These are phyloP conservation scores for Phascolomyces articulosus DNA, from an alignment of 371 early-diverging fungal genomes.

Conservation along the genomic window DNA sequence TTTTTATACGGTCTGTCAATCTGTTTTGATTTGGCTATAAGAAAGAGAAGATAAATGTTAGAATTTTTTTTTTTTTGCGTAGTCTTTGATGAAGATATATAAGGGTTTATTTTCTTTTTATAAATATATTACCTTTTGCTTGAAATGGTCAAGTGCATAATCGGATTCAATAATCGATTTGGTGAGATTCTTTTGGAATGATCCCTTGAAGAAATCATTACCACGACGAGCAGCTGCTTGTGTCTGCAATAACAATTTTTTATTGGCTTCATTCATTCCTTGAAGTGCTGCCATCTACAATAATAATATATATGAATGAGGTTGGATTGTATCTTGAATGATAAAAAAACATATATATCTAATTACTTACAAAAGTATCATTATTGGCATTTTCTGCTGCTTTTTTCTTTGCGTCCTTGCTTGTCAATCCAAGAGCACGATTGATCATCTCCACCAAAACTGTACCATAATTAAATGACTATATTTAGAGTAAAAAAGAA, in stretches of 20 bases:
- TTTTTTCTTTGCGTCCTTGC: conserved; percentile 45
- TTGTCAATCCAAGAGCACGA: conserved; percentile 38
- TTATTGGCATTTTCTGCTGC: conserved; percentile 30
- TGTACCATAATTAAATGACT: conserved; percentile 44
- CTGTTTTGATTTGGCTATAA: conserved; percentile 24
- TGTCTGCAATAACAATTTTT: conserved; percentile 22
- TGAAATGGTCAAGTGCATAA: conserved; percentile 17
- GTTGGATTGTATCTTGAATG: too few species aligned
- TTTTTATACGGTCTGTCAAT: conserved; percentile 30
- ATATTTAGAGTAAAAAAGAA: background rate
- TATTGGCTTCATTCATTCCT: conserved; percentile 1
- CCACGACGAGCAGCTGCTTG: conserved; percentile 29
- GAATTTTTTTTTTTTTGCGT: too few species aligned
- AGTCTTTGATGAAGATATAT: too few species aligned
- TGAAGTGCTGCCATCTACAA: background rate
- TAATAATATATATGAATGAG: background rate
- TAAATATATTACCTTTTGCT: conserved; percentile 16
- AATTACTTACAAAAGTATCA: conserved; percentile 39
- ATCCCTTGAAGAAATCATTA: conserved; percentile 33
- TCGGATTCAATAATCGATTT: conserved; percentile 28
- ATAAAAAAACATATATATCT: too few species aligned
- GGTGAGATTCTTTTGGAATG: conserved; percentile 37
- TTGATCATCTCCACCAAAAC: conserved; percentile 41
- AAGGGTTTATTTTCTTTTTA: too few species aligned
- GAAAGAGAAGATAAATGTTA: background rate